These are phyloP conservation scores for Picocystis sp. DNA, from an alignment of 163 green algal genomes.

Conservation along the genomic window DNA sequence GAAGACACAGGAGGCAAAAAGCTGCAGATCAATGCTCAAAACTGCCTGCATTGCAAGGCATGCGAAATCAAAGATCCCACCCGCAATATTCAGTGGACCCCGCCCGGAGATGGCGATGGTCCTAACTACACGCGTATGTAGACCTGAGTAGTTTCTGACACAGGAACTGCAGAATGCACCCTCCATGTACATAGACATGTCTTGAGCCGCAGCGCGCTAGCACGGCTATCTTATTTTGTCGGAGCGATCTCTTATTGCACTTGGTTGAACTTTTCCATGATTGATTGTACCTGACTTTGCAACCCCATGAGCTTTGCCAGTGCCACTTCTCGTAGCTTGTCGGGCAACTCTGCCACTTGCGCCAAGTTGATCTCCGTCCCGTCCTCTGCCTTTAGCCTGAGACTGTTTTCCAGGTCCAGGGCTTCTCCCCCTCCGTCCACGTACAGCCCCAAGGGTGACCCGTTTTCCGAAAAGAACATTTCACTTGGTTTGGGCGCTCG, in stretches of 20 bases:
- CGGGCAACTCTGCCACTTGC: background rate
- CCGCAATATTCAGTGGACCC: slow-evolving; percentile 81
- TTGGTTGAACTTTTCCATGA: slow-evolving; percentile 1
- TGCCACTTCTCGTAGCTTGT: background rate
- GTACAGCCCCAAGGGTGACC: slow-evolving; percentile 2
- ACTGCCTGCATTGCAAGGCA: slow-evolving; percentile 72
- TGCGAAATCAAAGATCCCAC: slow-evolving; percentile 88
- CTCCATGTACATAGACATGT: slow-evolving; percentile 1
- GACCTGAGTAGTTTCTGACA: background rate
- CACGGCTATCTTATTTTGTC: background rate
- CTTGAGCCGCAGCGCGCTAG: background rate
- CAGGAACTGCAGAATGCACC: background rate
- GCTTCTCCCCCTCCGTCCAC: background rate
- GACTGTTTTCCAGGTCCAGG: slow-evolving; percentile 1
- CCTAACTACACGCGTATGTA: slow-evolving; percentile 45
- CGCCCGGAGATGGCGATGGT: slow-evolving; percentile 63
- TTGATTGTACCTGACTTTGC: slow-evolving; percentile 1
- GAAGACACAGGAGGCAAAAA: slow-evolving; percentile 16
- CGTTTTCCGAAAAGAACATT: slow-evolving; percentile 7
- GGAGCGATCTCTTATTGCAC: background rate
- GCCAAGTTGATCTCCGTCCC: background rate
- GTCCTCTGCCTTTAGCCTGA: background rate
- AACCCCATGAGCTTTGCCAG: slow-evolving; percentile 6
- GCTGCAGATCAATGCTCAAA: slow-evolving; percentile 84
- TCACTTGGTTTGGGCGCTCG: slow-evolving; percentile 1